Percentiles rank a stretch among this genome's conserved stretches.
These are phyloP conservation scores for Ascodesmis nigricans DNA, from an alignment of 495 filamentous ascomycete species.

Conservation along the genomic window DNA sequence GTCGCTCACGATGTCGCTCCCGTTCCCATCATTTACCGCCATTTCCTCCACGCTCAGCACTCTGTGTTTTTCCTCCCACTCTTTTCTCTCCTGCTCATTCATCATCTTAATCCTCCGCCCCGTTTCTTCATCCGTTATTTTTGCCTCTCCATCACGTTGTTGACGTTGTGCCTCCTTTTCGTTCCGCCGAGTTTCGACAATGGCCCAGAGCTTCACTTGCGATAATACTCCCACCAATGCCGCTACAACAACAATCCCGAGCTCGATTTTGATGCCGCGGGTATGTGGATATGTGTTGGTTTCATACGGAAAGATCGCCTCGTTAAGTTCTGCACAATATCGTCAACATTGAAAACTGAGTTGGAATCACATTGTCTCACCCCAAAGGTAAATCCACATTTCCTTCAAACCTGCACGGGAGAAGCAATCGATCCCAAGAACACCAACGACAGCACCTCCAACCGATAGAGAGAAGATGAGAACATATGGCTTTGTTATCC, in stretches of 20 bases:
- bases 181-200: constrained; percentile 52
- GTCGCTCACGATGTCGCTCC: no score
- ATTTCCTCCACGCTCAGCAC: constrained; percentile 13
- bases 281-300: constrained; percentile 69
- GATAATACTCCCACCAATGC: constrained; percentile 56
- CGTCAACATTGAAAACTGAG: neutral
- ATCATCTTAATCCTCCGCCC: constrained; percentile 46
- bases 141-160: constrained; percentile 34
- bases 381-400: constrained; percentile 91
- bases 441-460: constrained; percentile 50
- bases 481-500: constrained; percentile 52
- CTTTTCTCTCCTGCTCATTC: constrained; percentile 40
- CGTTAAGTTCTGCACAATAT: constrained; percentile 39
- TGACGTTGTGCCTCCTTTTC: constrained; percentile 34
- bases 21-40: constrained; percentile 9
- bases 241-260: constrained; percentile 54
- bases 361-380: constrained; percentile 25
- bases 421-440: constrained; percentile 81
- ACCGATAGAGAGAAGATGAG: constrained; percentile 59
- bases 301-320: constrained; percentile 51
- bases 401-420: constrained; percentile 75
- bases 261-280: constrained; percentile 64
- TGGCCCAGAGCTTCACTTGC: constrained; percentile 68
- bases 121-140: constrained; percentile 48
- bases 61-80: constrained; percentile 88